These are phyloP conservation scores for Tarenaya hassleriana DNA, from an alignment of 345 rosid species.

Conservation along the genomic window DNA sequence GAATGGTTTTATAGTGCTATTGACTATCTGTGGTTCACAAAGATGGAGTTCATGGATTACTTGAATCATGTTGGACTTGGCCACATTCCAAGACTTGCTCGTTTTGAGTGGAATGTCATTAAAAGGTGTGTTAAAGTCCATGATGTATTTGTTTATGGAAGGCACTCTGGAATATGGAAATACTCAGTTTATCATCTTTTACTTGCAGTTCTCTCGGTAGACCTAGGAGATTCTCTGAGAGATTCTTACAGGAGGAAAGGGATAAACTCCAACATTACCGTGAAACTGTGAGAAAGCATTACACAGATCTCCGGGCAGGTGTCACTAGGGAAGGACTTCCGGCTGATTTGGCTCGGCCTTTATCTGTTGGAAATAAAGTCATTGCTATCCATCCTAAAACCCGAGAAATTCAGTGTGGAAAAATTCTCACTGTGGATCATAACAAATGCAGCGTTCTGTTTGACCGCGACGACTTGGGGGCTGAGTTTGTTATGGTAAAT, in stretches of 20 bases:
- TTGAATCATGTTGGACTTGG: constrained; percentile 92
- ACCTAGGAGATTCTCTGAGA: constrained; percentile 85
- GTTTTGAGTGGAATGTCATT: constrained; percentile 97
- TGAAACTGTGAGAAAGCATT: constrained; percentile 76
- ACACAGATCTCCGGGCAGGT: constrained; percentile 62
- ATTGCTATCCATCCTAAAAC: constrained; percentile 83
- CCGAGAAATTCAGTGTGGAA: constrained; percentile 77
- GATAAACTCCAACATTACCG: constrained; percentile 81
- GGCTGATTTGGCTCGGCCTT: constrained; percentile 76
- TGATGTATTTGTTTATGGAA: constrained; percentile 11
- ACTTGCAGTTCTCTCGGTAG: constrained; percentile 89
- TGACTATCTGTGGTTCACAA: constrained; percentile 97
- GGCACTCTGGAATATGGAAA: not conserved
- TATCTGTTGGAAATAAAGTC: constrained; percentile 78
- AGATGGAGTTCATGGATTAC: constrained; percentile 90
- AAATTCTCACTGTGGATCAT: constrained; percentile 79
- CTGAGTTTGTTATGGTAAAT: constrained; percentile 82
- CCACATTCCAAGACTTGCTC: constrained; percentile 88
- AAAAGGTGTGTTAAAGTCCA: constrained; percentile 52
- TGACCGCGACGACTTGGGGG: constrained; percentile 55
- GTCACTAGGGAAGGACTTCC: constrained; percentile 69
- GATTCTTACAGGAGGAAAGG: constrained; percentile 71
- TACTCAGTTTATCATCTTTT: constrained; percentile 1
- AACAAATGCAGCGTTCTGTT: constrained; percentile 68
- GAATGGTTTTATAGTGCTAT: constrained; percentile 97